These are phyloP conservation scores for Acorus calamus DNA, from an alignment of 106 monocot genomes.

Conservation along the genomic window DNA sequence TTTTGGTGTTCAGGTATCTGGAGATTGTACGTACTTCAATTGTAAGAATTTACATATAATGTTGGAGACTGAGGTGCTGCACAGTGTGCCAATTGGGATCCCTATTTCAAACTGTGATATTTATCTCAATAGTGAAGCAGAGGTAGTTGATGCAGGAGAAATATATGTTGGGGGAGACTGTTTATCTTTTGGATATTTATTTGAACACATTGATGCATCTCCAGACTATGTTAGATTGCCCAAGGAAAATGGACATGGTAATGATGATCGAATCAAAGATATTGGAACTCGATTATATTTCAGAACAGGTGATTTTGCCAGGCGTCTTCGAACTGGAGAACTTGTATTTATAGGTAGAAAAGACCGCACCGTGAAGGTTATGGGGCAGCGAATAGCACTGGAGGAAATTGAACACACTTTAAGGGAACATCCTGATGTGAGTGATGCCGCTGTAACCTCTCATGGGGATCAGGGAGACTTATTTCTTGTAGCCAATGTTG, in stretches of 20 bases:
- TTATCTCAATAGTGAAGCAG: conserved; percentile 27
- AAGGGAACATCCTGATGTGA: conserved; percentile 57
- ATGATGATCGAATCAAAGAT: neutral
- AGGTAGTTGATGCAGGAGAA: conserved; percentile 58
- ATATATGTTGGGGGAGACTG: conserved; percentile 67
- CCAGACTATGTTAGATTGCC: neutral
- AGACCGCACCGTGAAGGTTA: conserved; percentile 72
- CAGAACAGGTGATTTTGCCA: conserved; percentile 83
- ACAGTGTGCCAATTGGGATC: conserved; percentile 78
- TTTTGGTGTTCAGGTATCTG: conserved; percentile 54
- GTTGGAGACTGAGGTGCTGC: conserved; percentile 28
- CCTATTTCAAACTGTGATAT: conserved; percentile 71
- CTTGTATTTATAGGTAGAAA: conserved; percentile 65
- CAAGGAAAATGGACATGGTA: too few species aligned
- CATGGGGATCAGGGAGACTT: conserved; percentile 10
- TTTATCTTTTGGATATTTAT: conserved; percentile 64
- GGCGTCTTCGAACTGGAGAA: conserved; percentile 57
- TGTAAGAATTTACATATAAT: conserved; percentile 63
- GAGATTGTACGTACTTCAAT: conserved; percentile 85
- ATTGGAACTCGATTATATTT: conserved; percentile 17
- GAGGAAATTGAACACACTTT: conserved; percentile 73
- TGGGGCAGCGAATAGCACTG: conserved; percentile 70
- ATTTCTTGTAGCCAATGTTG: conserved; percentile 49
- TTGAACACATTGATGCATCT: conserved; percentile 18
- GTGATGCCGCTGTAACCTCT: conserved; percentile 58